Percentiles rank a stretch among this genome's conserved stretches.
Conservation (phyloP, 768 basidiomycete genomes). For the Goffeauzyma gilvescens region DNA sequence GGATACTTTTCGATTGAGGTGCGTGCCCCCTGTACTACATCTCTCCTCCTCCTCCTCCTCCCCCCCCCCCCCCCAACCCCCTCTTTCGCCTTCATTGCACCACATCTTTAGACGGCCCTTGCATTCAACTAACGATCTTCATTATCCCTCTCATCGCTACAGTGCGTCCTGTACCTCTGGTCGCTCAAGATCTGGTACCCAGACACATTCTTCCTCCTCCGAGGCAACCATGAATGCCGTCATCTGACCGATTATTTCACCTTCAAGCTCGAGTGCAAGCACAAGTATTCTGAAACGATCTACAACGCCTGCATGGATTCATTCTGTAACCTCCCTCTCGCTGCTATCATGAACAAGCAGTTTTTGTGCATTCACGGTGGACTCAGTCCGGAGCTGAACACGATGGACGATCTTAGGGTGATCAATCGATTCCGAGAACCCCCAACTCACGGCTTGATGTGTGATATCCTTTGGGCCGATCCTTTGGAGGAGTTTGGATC, state of each 20-base stretch:
- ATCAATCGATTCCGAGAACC: slow-evolving; percentile 97
- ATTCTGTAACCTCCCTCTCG: slow-evolving; percentile 84
- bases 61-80: too few relatives aligned
- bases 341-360: slow-evolving; percentile 98
- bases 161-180: slow-evolving; percentile 98
- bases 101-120: too few relatives aligned
- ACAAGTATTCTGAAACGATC: slow-evolving; percentile 91
- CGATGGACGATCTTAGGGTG: slow-evolving; percentile 82
- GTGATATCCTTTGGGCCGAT: slow-evolving; percentile 96
- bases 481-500: slow-evolving; percentile 93
- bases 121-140: too few relatives aligned
- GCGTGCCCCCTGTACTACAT: slow-evolving; percentile 12
- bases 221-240: slow-evolving; percentile 96
- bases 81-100: too few relatives aligned
- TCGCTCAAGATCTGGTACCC: slow-evolving; percentile 99
- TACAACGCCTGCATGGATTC: slow-evolving; percentile 98
- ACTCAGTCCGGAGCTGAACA: slow-evolving; percentile 81
- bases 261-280: slow-evolving; percentile 97
- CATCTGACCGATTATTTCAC: slow-evolving; percentile 98
- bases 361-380: slow-evolving; percentile 98
- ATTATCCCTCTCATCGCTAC: background rate
- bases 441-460: slow-evolving; percentile 92
- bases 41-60: background rate
- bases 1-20: slow-evolving; percentile 90
- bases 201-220: slow-evolving; percentile 81